Conservation (phyloP, 495 filamentous ascomycete species). For the Bryoglossum gracile region DNA sequence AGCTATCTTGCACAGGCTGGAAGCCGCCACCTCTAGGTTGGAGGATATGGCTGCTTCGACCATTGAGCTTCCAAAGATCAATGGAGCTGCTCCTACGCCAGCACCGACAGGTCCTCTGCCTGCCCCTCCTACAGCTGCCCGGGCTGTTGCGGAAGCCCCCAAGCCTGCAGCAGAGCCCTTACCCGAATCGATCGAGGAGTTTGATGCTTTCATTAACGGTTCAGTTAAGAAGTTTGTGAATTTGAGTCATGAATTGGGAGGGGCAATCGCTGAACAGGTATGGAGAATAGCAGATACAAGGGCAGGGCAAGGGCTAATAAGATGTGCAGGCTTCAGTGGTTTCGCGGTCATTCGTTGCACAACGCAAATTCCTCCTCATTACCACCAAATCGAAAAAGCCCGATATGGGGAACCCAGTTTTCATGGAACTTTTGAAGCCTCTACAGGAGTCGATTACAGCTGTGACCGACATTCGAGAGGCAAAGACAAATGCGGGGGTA, state of each 20-base stretch:
- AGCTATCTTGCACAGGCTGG: constrained; percentile 60
- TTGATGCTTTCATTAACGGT: constrained; percentile 68
- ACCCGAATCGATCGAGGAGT: constrained; percentile 75
- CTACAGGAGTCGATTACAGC: constrained; percentile 72
- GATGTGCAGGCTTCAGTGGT: constrained; percentile 21
- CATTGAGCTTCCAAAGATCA: constrained; percentile 43
- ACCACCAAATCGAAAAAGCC: constrained; percentile 91
- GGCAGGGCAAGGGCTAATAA: constrained; percentile 8
- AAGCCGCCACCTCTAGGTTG: constrained; percentile 91
- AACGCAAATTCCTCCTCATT: constrained; percentile 81
- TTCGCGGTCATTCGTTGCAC: constrained; percentile 54
- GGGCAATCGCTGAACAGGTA: constrained; percentile 68
- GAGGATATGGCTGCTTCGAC: constrained; percentile 87
- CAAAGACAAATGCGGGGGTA: constrained; percentile 59
- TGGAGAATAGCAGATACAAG: not conserved
- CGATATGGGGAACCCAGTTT: constrained; percentile 54
- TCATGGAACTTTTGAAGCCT: constrained; percentile 57
- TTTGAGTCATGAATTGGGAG: constrained; percentile 68
- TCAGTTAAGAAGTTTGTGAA: constrained; percentile 73
- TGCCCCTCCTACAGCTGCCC: constrained; percentile 26
- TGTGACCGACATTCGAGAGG: constrained; percentile 71
- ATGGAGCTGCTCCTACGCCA: constrained; percentile 28
- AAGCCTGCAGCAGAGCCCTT: constrained; percentile 49
- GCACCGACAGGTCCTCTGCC: constrained; percentile 31
- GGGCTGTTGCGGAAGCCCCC: constrained; percentile 32